These are phyloP conservation scores for Litsea cubeba DNA, from an alignment of 164 flowering plant genomes.

Conservation along the genomic window DNA sequence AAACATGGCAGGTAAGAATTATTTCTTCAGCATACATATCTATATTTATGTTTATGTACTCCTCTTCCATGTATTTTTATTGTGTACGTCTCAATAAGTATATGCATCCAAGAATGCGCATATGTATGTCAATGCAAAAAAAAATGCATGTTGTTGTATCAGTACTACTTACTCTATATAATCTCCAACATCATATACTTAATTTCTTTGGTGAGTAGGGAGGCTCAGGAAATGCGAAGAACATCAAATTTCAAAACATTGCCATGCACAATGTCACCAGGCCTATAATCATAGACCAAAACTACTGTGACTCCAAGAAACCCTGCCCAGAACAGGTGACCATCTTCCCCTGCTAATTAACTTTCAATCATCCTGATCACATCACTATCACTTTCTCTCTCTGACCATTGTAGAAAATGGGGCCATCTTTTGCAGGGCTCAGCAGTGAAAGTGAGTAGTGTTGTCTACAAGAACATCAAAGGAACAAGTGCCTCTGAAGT, in stretches of 20 bases:
- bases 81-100: neutral
- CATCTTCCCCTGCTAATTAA: neutral
- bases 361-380: neutral
- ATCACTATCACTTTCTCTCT: too few species aligned
- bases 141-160: neutral
- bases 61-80: neutral
- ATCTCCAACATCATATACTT: neutral
- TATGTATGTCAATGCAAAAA: neutral
- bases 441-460: slow-evolving; percentile 43
- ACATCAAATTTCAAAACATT: slow-evolving; percentile 36
- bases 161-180: neutral
- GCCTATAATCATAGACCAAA: slow-evolving; percentile 51
- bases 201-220: slow-evolving; percentile 26
- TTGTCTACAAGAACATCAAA: slow-evolving; percentile 37
- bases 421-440: slow-evolving; percentile 22
- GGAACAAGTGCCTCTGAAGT: slow-evolving; percentile 45
- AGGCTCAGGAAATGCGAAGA: slow-evolving; percentile 40
- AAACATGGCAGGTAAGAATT: slow-evolving; percentile 43
- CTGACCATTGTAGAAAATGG: neutral
- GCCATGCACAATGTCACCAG: slow-evolving; percentile 39
- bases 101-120: neutral
- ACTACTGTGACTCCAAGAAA: slow-evolving; percentile 38
- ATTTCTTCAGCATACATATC: neutral
- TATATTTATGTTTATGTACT: neutral
- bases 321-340: slow-evolving; percentile 40